Conservation (phyloP, 441 rosid genomes). For the Erodium moschatum region DNA sequence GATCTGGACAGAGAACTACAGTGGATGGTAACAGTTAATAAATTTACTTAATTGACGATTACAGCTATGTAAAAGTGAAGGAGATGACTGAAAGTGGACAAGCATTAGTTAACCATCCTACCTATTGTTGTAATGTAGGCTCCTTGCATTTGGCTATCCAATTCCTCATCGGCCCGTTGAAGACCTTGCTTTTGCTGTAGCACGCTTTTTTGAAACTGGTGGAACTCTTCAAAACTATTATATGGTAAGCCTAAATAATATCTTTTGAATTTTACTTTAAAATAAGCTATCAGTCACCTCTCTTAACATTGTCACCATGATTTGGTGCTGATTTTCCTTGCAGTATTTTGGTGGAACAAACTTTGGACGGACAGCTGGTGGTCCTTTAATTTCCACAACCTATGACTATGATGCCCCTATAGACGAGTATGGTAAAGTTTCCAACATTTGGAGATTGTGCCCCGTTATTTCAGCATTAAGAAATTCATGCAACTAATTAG, state of each 20-base stretch:
- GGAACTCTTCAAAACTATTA: constrained; percentile 67
- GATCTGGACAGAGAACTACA: constrained; percentile 67
- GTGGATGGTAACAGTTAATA: constrained; percentile 43
- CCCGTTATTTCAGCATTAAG: background rate
- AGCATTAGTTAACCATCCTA: background rate
- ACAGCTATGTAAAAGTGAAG: background rate
- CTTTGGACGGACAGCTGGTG: constrained; percentile 64
- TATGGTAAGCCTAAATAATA: constrained; percentile 35
- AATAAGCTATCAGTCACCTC: background rate
- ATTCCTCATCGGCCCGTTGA: constrained; percentile 58
- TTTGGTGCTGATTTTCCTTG: constrained; percentile 20
- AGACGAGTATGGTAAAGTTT: constrained; percentile 53
- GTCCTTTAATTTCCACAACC: constrained; percentile 57
- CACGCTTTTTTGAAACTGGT: constrained; percentile 57
- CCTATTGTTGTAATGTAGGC: constrained; percentile 38
- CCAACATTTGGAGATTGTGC: background rate
- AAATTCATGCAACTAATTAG: background rate
- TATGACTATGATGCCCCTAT: constrained; percentile 68
- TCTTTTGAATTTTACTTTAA: background rate
- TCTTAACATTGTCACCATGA: background rate
- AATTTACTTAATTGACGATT: constrained; percentile 1
- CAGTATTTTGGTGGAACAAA: constrained; percentile 74
- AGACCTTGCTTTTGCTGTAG: constrained; percentile 63
- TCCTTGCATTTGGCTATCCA: constrained; percentile 56
- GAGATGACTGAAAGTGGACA: constrained; percentile 1